Evolutionary conservation across 129 eudicot species (phyloP).

Genomic region (Flaveria trinervia): DNA sequence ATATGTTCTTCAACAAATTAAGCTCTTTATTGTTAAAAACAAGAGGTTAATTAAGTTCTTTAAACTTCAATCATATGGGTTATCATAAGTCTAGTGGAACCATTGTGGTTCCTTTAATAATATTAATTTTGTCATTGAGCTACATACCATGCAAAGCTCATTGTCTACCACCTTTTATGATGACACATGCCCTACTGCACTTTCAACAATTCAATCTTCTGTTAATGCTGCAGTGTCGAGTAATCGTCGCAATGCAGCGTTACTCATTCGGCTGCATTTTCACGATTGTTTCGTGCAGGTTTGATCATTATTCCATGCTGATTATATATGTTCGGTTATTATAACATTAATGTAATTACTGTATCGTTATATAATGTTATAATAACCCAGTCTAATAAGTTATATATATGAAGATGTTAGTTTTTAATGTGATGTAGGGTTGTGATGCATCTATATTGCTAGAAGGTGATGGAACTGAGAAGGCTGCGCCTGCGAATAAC

Average conservation of each 20-base stretch:
- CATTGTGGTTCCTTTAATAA: conserved; percentile 23
- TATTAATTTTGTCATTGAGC: conserved; percentile 18
- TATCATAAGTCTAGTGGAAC: conserved; percentile 18
- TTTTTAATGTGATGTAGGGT: conserved; percentile 43
- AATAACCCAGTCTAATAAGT: too few relatives aligned
- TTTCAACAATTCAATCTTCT: conserved; percentile 37
- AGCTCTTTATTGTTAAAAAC: conserved; percentile 6
- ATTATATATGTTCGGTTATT: not conserved
- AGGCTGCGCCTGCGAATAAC: conserved; percentile 45
- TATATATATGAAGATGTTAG: not conserved
- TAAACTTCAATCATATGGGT: conserved; percentile 23
- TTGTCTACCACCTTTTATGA: conserved; percentile 61
- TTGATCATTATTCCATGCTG: not conserved
- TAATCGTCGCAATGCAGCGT: conserved; percentile 41
- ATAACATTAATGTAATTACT: too few relatives aligned
- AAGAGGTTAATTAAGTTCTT: not conserved
- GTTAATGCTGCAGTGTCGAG: conserved; percentile 50
- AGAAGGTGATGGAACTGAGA: conserved; percentile 47
- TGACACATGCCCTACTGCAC: conserved; percentile 66
- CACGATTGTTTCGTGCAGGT: conserved; percentile 54
- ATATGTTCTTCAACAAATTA: conserved; percentile 9
- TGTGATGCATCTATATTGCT: conserved; percentile 86
- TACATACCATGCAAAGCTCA: conserved; percentile 49
- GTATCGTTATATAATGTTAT: too few relatives aligned
- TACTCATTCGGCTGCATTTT: conserved; percentile 43